Evolutionary conservation across 1,139 yeast genomes (phyloP).

Genomic region (Sugiyamaella novakii): DNA sequence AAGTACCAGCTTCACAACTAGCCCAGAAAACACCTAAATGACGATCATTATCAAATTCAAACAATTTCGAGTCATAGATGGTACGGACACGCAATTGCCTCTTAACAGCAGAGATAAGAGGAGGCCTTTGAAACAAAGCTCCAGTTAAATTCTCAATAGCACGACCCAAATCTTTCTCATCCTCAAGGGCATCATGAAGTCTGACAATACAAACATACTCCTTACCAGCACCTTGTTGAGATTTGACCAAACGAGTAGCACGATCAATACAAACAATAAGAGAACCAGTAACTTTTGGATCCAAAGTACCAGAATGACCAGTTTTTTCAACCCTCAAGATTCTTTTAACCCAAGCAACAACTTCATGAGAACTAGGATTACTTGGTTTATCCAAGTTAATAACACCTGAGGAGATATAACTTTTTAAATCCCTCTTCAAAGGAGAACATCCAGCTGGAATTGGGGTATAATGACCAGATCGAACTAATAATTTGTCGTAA

Average conservation of each 20-base stretch:
- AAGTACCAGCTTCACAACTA: constrained; percentile 99
- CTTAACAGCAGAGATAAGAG: constrained; percentile 97
- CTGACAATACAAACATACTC: constrained; percentile 98
- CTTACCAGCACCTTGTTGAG: constrained; percentile 99
- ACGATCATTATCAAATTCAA: constrained; percentile 96
- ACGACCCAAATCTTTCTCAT: constrained; percentile 86
- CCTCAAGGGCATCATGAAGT: constrained; percentile 89
- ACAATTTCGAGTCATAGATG: constrained; percentile 90
- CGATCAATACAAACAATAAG: constrained; percentile 96
- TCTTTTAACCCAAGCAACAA: constrained; percentile 98
- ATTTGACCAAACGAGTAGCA: constrained; percentile 96
- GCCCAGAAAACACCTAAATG: constrained; percentile 99
- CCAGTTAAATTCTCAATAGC: constrained; percentile 93
- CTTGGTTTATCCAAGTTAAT: constrained; percentile 97
- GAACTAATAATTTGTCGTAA: constrained; percentile 89
- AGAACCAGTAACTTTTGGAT: constrained; percentile 95
- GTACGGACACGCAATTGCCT: constrained; percentile 98
- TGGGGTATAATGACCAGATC: constrained; percentile 96
- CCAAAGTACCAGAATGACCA: constrained; percentile 98
- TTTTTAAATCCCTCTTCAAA: constrained; percentile 86
- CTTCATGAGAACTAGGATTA: constrained; percentile 97
- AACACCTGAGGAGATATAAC: constrained; percentile 91
- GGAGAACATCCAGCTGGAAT: constrained; percentile 96
- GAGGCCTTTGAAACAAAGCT: constrained; percentile 98
- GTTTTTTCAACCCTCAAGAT: constrained; percentile 94